Conservation (phyloP, 108 stramenopile species). For the Cyclotella kingstonii region DNA sequence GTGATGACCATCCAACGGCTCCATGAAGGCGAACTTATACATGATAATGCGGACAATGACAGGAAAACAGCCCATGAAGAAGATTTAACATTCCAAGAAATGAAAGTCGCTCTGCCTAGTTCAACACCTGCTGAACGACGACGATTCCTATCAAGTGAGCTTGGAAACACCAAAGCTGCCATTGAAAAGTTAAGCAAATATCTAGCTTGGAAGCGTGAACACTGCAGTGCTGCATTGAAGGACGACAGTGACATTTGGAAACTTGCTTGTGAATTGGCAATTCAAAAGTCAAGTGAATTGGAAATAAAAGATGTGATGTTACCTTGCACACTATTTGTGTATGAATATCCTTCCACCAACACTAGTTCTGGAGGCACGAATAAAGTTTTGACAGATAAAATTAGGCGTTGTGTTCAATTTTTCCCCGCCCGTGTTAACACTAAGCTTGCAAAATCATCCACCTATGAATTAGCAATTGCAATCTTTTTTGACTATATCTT, state of each 20-base stretch:
- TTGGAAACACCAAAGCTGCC: slow-evolving; percentile 23
- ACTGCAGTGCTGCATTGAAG: slow-evolving; percentile 20
- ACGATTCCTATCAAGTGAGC: slow-evolving; percentile 23
- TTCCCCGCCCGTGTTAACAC: slow-evolving; percentile 65
- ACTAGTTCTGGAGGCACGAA: no score
- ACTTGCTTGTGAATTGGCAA: slow-evolving; percentile 25
- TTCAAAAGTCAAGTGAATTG: slow-evolving; percentile 13
- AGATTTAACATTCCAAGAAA: slow-evolving; percentile 8
- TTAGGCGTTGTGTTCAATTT: slow-evolving; percentile 41
- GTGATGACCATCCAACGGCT: not conserved
- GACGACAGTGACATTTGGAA: slow-evolving; percentile 21
- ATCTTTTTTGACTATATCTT: slow-evolving; percentile 58
- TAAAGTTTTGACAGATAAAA: no score
- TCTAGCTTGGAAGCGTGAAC: slow-evolving; percentile 29
- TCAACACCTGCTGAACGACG: slow-evolving; percentile 42
- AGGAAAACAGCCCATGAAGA: not conserved
- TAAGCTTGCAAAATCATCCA: slow-evolving; percentile 40
- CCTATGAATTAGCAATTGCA: slow-evolving; percentile 57
- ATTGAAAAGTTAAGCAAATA: slow-evolving; percentile 34
- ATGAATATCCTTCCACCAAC: slow-evolving; percentile 18
- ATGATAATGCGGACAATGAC: not conserved
- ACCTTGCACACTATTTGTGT: slow-evolving; percentile 34
- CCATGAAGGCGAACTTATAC: not conserved
- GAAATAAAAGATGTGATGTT: slow-evolving; percentile 1
- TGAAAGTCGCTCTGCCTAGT: slow-evolving; percentile 23